These are phyloP conservation scores for Salvia hispanica DNA, from an alignment of 257 asterid genomes.

Conservation along the genomic window DNA sequence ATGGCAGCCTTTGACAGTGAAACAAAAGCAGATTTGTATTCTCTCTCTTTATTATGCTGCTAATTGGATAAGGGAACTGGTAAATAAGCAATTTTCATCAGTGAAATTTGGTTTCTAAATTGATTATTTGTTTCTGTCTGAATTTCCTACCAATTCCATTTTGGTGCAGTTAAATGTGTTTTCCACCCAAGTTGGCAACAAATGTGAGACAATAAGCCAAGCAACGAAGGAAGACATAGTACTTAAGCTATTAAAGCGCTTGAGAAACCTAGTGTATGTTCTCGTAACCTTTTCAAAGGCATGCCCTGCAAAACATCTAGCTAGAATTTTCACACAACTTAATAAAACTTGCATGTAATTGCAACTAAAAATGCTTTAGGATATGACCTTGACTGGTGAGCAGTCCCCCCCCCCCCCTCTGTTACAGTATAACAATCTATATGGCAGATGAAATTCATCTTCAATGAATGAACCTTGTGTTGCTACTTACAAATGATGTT, in stretches of 20 bases:
- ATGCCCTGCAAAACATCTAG: conserved; percentile 5
- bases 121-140: conserved; percentile 15
- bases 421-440: conserved; percentile 12
- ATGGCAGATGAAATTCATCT: conserved; percentile 8
- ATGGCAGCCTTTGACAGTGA: conserved; percentile 67
- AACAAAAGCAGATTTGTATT: conserved; percentile 64
- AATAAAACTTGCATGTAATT: not conserved
- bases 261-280: conserved; percentile 84
- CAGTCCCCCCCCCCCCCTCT: conserved; percentile 18
- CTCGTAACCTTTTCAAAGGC: conserved; percentile 21
- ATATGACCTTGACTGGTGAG: conserved; percentile 18
- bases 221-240: conserved; percentile 63
- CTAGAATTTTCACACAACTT: not conserved
- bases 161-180: conserved; percentile 68
- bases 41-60: conserved; percentile 78
- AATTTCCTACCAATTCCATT: conserved; percentile 31
- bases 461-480: conserved; percentile 4
- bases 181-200: conserved; percentile 66
- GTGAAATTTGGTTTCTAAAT: conserved; percentile 1
- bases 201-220: conserved; percentile 59
- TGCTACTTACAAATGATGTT: conserved; percentile 14
- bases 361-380: conserved; percentile 15
- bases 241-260: conserved; percentile 68
- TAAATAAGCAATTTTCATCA: conserved; percentile 37
- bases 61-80: conserved; percentile 92